Base-by-base conservation (phyloP, 495 filamentous ascomycete species). In the Penicillium desertorum region DNA sequence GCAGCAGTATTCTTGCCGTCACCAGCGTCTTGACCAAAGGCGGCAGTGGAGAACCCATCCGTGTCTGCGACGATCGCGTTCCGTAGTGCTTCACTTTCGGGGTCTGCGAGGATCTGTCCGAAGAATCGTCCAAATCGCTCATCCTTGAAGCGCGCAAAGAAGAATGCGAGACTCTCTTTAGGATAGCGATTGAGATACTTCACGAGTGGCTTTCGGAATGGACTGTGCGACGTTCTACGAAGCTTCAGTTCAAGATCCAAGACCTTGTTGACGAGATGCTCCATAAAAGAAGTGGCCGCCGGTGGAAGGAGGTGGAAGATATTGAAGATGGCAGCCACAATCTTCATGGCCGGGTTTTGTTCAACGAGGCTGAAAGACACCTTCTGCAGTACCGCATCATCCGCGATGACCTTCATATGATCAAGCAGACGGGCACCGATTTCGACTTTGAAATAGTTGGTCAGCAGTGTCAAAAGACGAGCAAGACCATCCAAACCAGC, bases 391-490 rank as follows among this genome's bases (percentile, higher is more conserved):
- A 83, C 81, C 36, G 76, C 76, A 20, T 87, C 80, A 59, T 96
- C 92, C 0, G 93, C 94, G 64, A 99, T 90, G 14, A 86, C 81
- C 67, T 91, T 92, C 78, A 98, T 87, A 60, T 99, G 95, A 45
- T 96, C 92, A 16, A 99, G 76, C 8, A 99, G 73, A 43, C 92
- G 82, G 34, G 91, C 83, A 6, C 95, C 95, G 46, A 99, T 99
- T 68, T 97, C 95, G 2, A 96, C 93, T 73, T 99, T 99, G 78
- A 99, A 99, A 68, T 98, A 98, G 49, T 95, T 98, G 0, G 95
- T 99, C 20, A 99, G 75, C 0, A 99, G 79, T 27, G 90, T 88
- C 56, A 99, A 73, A 5, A 99, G 81, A 27, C 92, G 85, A 52
- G 91, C 92, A 27, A 99, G 80, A 19, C 96, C 95, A 61, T 98